Evolutionary conservation across 129 eudicot species (phyloP), one percentile per base, ranked within the genome.

Genomic region (Rutidosis leptorrhynchoides): DNA sequence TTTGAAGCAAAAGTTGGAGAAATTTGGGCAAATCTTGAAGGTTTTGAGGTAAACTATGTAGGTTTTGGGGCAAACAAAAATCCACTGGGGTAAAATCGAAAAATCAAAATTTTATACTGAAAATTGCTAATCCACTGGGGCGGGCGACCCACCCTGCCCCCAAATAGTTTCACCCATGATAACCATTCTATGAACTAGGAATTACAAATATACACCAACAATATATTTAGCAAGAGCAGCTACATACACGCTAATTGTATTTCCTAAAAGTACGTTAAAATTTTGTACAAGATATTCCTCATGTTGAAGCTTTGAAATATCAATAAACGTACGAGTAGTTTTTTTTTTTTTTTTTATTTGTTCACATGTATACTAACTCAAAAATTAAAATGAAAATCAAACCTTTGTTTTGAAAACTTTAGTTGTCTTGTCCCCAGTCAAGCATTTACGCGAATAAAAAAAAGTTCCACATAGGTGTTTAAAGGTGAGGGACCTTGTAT

Each of bases 231-330:
- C 59, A 70, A 28, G 8, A 43, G n/a, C 55, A 35, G 17, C 29
- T 27, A 49, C 6, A 45, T 22, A 68, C 10, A 9, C 6, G 25
- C 25, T 5, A 0, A 55, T 28, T 65, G 23, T 16, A 25, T 2
- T 25, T 46, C 17, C n/a, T 28, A 77, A 63, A 69, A 54, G n/a
- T 40, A 11, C 1, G n/a, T n/a, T n/a, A 11, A 40, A 40, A 14
- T 11, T 37, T 37, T 37, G 45, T 37, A 37, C 16, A 37, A 37
- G 45, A 37, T 3, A 67, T 73, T 82, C 67, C 75, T 65, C 74
- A 72, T 60, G 17, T 55, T 54, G 57, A 74, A 71, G 53, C 79
- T 82, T 85, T 85, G 87, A 85, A 81, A 62, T 29, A 64, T 64
- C 66, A 64, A 51, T 63, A 52, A 45, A 64, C 78, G 78, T 73